Percentiles rank a stretch among this genome's conserved stretches.
These are phyloP conservation scores for Colletotrichum nymphaeae DNA, from an alignment of 2,329 filamentous ascomycete species.

Conservation along the genomic window DNA sequence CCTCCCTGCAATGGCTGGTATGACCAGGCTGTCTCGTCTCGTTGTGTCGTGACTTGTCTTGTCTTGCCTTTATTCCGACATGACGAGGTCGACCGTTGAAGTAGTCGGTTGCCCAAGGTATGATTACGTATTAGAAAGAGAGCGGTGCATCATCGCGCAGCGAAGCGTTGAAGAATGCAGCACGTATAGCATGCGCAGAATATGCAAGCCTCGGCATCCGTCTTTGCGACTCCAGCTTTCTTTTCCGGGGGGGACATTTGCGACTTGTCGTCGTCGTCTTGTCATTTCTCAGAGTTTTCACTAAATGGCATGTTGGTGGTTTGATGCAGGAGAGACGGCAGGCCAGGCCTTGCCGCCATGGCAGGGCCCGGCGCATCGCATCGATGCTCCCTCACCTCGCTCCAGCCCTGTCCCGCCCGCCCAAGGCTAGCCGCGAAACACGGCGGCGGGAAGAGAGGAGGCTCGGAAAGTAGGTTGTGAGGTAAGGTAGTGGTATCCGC, in stretches of 20 bases:
- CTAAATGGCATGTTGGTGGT: conserved; percentile 10
- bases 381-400: not conserved
- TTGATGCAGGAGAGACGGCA: conserved; percentile 19
- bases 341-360: not conserved
- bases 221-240: conserved; percentile 14
- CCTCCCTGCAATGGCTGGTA: conserved; percentile 3
- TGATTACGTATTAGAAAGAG: conserved; percentile 11
- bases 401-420: conserved; percentile 18
- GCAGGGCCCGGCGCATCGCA: conserved; percentile 20
- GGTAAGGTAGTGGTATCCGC: conserved; percentile 3
- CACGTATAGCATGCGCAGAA: conserved; percentile 22
- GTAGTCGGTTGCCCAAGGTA: not conserved
- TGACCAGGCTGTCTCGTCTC: conserved; percentile 9
- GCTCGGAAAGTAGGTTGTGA: conserved; percentile 9
- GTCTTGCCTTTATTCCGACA: conserved; percentile 16
- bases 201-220: conserved; percentile 24
- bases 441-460: conserved; percentile 16
- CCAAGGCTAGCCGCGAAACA: conserved; percentile 23
- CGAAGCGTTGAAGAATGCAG: conserved; percentile 32
- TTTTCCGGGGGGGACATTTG: conserved; percentile 2
- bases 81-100: conserved; percentile 6
- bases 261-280: conserved; percentile 6
- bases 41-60: conserved; percentile 4
- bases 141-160: conserved; percentile 13
- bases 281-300: conserved; percentile 27